Base-by-base conservation (phyloP, 768 basidiomycete species). In the Tricholoma bakamatsutake region DNA sequence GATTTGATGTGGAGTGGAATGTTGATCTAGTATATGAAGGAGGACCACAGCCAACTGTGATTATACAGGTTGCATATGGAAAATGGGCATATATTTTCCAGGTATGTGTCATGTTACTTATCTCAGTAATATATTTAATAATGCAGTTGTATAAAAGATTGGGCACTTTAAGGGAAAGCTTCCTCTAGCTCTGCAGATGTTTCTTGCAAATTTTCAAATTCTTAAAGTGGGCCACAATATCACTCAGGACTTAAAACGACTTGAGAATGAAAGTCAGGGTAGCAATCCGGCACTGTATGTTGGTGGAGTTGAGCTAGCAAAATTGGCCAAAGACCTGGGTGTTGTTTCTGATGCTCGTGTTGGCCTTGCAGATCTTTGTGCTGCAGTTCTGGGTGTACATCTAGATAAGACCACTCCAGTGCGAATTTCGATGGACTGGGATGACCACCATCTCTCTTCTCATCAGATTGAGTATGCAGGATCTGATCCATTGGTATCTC, bases 1-100 rank as follows among this genome's bases (percentile, higher is more conserved):
- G 64, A 11, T 64, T 61, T 59, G 62, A 66, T 54, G 33, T 60
- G 0, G 65, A 67, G 52, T 68, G 64, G 64, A 70, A 70, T 57
- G 62, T 67, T 12, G 59, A 63, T 12, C 40, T 42, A 18, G 17
- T 18, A 3, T 18, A 42, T 8, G 18, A 7, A 21, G 40, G 40
- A 12, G 40, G 17, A 42, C 17, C 17, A 42, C 17, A 21, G 17
- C 40, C 40, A 21, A 42, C 40, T 18, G 17, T 3, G 11, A 42
- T 42, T 21, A 18, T 42, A 18, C 40, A 42, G 40, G 21, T 42
- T 9, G 40, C 40, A 42, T 42, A 42, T 21, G 17, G 17, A 9
- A 42, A 42, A 21, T 42, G 17, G 40, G 5, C 21, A 3, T 42
- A 42, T 42, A 21, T 42, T 6, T 42, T 42, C 17, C 40, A 42